Evolutionary conservation across 768 basidiomycete genomes (phyloP), one percentile per base, ranked within the genome.

Genomic region (Vararia minispora): DNA sequence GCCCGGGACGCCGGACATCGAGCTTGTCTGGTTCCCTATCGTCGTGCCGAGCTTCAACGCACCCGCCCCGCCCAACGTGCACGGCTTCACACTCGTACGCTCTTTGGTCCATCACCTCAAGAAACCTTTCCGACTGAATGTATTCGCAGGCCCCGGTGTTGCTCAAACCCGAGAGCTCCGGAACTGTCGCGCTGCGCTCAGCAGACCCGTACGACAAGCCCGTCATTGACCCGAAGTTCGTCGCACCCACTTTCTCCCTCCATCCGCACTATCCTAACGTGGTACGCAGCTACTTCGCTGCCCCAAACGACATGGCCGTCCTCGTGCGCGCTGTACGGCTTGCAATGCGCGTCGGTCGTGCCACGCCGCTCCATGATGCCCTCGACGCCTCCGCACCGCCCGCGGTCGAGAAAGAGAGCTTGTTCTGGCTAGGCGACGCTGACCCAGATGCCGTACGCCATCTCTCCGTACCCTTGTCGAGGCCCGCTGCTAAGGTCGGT

Each of bases 271-370:
- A 28, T 18, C 12, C 9, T 17, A 11, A 33, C 31, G 12, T 23
- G 20, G 4, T n/a, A n/a, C n/a, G 28, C 27, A 47, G 46, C 31
- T 43, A 41, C 35, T 45, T 47, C 33, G 39, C 43, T 14, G 36
- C 44, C 6, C 39, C 45, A 3, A 47, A 47, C 5, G 46, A 47
- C 11, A 32, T 45, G 43, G 33, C 36, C 4, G 25, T 38, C 23
- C 37, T 47, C 16, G 31, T 43, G n/a, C 43, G 46, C 6, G 46
- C 35, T 12, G 39, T 47, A 17, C 43, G 46, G 13, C 41, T 47
- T 33, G 30, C 29, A 2, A 31, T 37, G 39, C 40, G 40, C 13
- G 14, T 48, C 20, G 37, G 35, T 20, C 40, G 37, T 25, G 6
- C 45, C 10, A 9, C 33, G 13, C 13, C 37, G 13, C 42, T 33